Evolutionary conservation across 2,329 filamentous ascomycete genomes (phyloP), one percentile per base, ranked within the genome.

Genomic region (Pseudovirgaria hyperparasitica): DNA sequence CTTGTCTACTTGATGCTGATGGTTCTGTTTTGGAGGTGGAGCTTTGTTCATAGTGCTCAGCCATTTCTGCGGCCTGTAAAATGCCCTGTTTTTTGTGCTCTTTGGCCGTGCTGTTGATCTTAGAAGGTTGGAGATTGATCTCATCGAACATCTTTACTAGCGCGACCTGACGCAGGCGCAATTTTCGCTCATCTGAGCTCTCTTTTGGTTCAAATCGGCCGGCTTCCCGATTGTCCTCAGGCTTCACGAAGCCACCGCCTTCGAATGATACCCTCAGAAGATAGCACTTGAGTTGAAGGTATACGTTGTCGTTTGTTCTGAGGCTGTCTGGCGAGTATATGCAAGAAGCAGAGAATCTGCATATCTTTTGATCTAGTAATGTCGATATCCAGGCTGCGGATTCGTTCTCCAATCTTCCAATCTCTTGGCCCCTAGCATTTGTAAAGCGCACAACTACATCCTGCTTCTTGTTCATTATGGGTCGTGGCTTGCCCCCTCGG

Each of bases 381-480:
- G 85, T 77, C 4, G 90, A 93, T 5, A 96, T 81, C 86, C 90
- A 98, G 33, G 75, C 72, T 4, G 90, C 85, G 5, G 74, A 76
- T 18, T 96, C 86, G 42, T 86, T 87, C 16, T 85, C 76, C 19
- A 98, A 54, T 33, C 90, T 70, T 4, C 90, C 90, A 25, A 98
- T 69, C 50, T 98, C 90, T 29, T 76, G 72, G 1, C 86, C 86
- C 27, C 60, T 67, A 7, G 64, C 53, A 43, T 84, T 92, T 1
- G 81, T 92, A 45, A 98, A 96, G 2, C 90, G 75, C 15, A 96
- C 92, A 33, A 98, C 70, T 5, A 93, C 74, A 57, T 98, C 90
- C 12, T 76, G 68, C 25, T 81, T 74, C 41, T 72, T 74, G 19
- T 73, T 70, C 1, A 66, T 59, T n/a, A 66, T 60, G 8, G 63